Percentiles rank a stretch among this genome's conserved stretches.
These are phyloP conservation scores for Ogataea zsoltii DNA, from an alignment of 805 yeast species.

Conservation along the genomic window DNA sequence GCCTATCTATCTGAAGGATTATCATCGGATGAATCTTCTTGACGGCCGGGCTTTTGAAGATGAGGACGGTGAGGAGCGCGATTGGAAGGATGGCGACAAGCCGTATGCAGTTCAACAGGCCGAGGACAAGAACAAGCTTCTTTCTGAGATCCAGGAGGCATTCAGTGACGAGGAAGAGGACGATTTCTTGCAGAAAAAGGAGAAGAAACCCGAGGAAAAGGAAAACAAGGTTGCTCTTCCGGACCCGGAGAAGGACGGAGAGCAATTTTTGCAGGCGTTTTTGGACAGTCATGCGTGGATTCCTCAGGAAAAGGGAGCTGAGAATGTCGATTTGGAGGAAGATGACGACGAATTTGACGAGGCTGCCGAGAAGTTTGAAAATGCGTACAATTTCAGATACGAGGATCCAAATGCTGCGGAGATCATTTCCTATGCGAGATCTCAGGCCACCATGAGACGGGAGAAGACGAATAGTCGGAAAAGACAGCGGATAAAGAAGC, in stretches of 20 bases:
- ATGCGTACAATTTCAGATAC: constrained; percentile 90
- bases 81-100: constrained; percentile 52
- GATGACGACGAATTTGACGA: constrained; percentile 89
- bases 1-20: constrained; percentile 89
- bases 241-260: constrained; percentile 63
- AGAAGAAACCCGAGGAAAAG: constrained; percentile 19
- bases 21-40: constrained; percentile 82
- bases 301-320: constrained; percentile 63
- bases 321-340: constrained; percentile 44
- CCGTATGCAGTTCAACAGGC: constrained; percentile 75
- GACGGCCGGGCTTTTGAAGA: constrained; percentile 59
- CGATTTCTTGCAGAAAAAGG: constrained; percentile 61
- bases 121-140: constrained; percentile 72
- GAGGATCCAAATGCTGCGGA: constrained; percentile 92
- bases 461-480: constrained; percentile 73
- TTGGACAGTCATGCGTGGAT: constrained; percentile 86
- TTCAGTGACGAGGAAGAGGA: constrained; percentile 50
- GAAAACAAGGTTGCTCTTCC: constrained; percentile 45
- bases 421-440: constrained; percentile 92
- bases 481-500: constrained; percentile 74
- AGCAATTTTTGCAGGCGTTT: constrained; percentile 71
- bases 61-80: constrained; percentile 50
- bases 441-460: constrained; percentile 88
- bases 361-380: constrained; percentile 87
- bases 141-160: constrained; percentile 74